A percentile compares a stretch with the other conserved stretches of the same genome.
Evolutionary conservation across 129 eudicot genomes (phyloP).

Genomic region (Flaveria robusta): DNA sequence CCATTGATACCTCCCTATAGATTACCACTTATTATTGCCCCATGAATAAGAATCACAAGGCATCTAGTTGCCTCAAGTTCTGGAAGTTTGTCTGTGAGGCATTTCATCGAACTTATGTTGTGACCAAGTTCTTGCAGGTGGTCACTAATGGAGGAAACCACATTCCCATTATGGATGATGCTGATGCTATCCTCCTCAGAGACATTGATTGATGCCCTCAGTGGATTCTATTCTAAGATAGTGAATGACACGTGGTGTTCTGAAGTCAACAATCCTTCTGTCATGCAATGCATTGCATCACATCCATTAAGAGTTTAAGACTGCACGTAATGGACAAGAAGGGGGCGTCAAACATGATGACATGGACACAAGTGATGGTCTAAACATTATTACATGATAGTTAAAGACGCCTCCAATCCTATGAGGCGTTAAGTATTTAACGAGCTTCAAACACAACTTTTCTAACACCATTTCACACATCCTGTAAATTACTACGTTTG

Average conservation of each 20-base stretch:
- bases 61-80: conserved; percentile 2
- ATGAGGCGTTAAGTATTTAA: no score
- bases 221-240: not conserved
- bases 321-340: no score
- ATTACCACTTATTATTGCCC: conserved; percentile 14
- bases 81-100: conserved; percentile 14
- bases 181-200: conserved; percentile 18
- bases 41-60: not conserved
- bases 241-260: conserved; percentile 7
- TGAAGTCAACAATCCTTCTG: conserved; percentile 6
- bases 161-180: not conserved
- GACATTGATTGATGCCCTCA: not conserved
- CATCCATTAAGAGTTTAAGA: not conserved
- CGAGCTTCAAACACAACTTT: no score
- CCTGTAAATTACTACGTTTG: no score
- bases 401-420: no score
- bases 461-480: no score
- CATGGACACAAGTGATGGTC: no score
- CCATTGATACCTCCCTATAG: not conserved
- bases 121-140: not conserved
- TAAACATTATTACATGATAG: no score
- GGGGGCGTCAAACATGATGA: no score
- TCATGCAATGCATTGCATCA: not conserved
- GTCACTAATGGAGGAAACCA: not conserved
- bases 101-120: conserved; percentile 14